These are phyloP conservation scores for Silene uniflora DNA, from an alignment of 148 eudicot genomes.

Conservation along the genomic window DNA sequence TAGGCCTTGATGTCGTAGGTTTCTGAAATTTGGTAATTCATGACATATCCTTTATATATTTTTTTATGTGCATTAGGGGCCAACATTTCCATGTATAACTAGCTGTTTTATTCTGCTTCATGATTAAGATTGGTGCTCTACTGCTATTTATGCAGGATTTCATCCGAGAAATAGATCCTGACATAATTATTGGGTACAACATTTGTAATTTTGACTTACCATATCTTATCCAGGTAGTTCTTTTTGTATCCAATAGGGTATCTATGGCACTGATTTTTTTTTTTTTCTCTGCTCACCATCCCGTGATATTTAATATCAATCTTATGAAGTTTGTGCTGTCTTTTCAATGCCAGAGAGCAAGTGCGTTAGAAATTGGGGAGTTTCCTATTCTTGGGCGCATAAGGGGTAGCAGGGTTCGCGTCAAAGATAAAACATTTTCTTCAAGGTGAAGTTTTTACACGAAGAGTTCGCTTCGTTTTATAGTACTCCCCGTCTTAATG, in stretches of 20 bases:
- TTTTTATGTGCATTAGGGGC: not conserved
- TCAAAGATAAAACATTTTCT: constrained; percentile 87
- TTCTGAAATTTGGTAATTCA: not conserved
- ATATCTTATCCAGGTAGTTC: constrained; percentile 82
- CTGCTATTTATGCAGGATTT: constrained; percentile 58
- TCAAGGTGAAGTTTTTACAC: constrained; percentile 51
- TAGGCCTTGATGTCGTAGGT: not conserved
- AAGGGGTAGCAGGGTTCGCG: constrained; percentile 82
- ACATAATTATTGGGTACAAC: constrained; percentile 96
- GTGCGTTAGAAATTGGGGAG: constrained; percentile 64
- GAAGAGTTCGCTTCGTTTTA: not conserved
- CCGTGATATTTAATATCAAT: not conserved
- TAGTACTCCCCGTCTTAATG: not conserved
- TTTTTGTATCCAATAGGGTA: not conserved
- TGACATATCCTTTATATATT: not conserved
- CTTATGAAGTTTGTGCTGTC: constrained; percentile 13
- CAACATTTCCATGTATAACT: not conserved
- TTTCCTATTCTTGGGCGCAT: constrained; percentile 93
- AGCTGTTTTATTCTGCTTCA: not conserved
- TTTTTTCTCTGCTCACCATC: constrained; percentile 11
- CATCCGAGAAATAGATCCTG: constrained; percentile 92
- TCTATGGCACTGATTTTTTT: constrained; percentile 4
- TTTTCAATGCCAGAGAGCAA: constrained; percentile 67
- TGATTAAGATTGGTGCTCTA: constrained; percentile 4
- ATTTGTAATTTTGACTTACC: constrained; percentile 99